Conservation (phyloP, 768 basidiomycete species). For the Leccinum subgranulosum region DNA sequence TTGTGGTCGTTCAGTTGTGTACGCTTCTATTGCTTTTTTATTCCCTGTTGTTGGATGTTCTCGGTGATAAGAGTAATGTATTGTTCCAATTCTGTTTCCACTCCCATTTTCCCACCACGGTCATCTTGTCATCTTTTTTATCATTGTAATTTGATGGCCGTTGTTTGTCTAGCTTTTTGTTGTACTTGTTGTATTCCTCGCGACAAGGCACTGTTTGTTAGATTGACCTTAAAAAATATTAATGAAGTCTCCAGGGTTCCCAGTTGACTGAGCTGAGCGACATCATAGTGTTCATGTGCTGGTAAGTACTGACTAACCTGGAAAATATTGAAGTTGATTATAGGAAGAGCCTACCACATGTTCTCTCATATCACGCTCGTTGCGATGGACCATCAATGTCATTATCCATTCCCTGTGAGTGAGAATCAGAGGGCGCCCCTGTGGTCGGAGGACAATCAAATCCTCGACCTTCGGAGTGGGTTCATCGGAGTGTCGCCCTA, state of each 20-base stretch:
- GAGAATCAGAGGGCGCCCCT: too few relatives aligned
- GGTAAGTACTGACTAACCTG: too few relatives aligned
- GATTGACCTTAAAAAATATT: background rate
- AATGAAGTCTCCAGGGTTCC: background rate
- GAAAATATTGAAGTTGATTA: too few relatives aligned
- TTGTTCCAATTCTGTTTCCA: background rate
- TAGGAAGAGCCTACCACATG: too few relatives aligned
- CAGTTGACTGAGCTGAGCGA: background rate
- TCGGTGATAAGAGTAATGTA: slow-evolving; percentile 1
- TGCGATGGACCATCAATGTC: too few relatives aligned
- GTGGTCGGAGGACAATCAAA: too few relatives aligned
- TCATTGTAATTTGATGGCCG: background rate
- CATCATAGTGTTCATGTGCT: too few relatives aligned
- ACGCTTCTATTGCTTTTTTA: slow-evolving; percentile 9
- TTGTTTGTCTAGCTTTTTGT: slow-evolving; percentile 7
- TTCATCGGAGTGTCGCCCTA: background rate
- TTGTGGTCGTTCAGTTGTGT: slow-evolving; percentile 15
- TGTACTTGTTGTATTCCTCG: slow-evolving; percentile 3
- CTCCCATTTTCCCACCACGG: background rate
- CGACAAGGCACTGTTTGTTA: background rate
- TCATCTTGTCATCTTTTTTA: slow-evolving; percentile 1
- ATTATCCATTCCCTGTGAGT: too few relatives aligned
- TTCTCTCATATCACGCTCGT: too few relatives aligned
- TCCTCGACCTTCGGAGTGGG: too few relatives aligned
- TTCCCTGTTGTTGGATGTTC: slow-evolving; percentile 9